Evolutionary conservation across 2,329 filamentous ascomycete species (phyloP), one percentile per base, ranked within the genome.

Genomic region (Penicillium sp.): DNA sequence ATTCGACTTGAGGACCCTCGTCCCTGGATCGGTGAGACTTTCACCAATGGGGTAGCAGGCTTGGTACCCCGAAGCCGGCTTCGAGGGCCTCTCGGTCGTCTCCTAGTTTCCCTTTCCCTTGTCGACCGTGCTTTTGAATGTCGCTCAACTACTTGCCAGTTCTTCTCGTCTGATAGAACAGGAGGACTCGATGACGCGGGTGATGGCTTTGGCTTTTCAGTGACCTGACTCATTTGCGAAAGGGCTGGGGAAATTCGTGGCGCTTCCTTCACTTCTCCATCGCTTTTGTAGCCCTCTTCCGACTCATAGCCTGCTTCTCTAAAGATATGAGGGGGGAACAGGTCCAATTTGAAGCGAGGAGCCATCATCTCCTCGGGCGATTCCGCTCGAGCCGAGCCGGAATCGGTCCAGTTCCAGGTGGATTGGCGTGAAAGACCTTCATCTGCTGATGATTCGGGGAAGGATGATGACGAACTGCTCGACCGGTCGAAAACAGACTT

Each of bases 401-500:
- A 39, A 17, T 65, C 65, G 16, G 50, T 60, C 20, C 53, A 57
- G 34, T 59, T 60, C 45, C 56, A 59, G 1, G 62, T 68, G 5
- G 62, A 51, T n/a, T 57, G 51, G 2, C 59, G 59, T 5, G 61
- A 61, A 3, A 54, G 50, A 10, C 60, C 59, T 26, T 65, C 64
- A n/a, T 66, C 63, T 4, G 62, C 56, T 0, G 67, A 63, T 1
- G 67, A 67, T n/a, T 64, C 61, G 3, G 65, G 64, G 1, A 61
- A 57, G 0, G 68, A 73, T 1, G 68, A 70, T 0, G 69, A 71
- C 2, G 67, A 68, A 48, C 70, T 71, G 43, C 67, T 72, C 10
- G 65, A 68, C 15, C 67, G 58, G 41, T 74, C 71, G 50, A 74
- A 74, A 6, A 74, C 68, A 2, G 71, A 74, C 48, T 59, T 61